Conservation (phyloP, 164 flowering plant species). For the Vitis rupestris region DNA sequence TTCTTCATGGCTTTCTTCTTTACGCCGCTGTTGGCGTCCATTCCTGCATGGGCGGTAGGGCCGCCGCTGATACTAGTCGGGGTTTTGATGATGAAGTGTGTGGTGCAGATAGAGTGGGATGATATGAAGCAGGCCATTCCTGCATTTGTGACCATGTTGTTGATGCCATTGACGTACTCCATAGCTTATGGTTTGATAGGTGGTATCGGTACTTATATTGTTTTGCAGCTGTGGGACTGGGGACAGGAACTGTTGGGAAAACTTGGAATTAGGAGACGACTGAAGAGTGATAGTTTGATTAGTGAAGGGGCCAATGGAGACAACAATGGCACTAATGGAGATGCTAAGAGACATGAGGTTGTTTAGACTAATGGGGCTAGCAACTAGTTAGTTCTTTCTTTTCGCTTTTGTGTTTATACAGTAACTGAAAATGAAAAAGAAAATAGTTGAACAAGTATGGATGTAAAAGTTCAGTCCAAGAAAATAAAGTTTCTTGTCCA, state of each 20-base stretch:
- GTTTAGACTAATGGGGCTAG: neutral
- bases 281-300: neutral
- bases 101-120: constrained; percentile 68
- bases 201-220: constrained; percentile 61
- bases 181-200: constrained; percentile 76
- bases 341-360: neutral
- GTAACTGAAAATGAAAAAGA: too few relatives aligned
- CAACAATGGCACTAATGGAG: neutral
- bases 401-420: neutral
- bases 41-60: constrained; percentile 71
- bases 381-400: neutral
- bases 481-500: too few relatives aligned
- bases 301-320: neutral
- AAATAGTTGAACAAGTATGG: too few relatives aligned
- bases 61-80: constrained; percentile 74
- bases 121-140: constrained; percentile 72
- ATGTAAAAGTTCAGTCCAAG: too few relatives aligned
- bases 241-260: constrained; percentile 5
- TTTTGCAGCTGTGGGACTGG: constrained; percentile 65
- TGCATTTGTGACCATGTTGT: constrained; percentile 56
- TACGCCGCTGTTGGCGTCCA: constrained; percentile 73
- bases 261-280: neutral
- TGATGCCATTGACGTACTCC: constrained; percentile 76
- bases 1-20: constrained; percentile 74
- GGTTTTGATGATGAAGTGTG: constrained; percentile 73